phyloP scores from a whole-genome alignment of 345 rosid species.

The Aquilaria yunnanensis region DNA sequence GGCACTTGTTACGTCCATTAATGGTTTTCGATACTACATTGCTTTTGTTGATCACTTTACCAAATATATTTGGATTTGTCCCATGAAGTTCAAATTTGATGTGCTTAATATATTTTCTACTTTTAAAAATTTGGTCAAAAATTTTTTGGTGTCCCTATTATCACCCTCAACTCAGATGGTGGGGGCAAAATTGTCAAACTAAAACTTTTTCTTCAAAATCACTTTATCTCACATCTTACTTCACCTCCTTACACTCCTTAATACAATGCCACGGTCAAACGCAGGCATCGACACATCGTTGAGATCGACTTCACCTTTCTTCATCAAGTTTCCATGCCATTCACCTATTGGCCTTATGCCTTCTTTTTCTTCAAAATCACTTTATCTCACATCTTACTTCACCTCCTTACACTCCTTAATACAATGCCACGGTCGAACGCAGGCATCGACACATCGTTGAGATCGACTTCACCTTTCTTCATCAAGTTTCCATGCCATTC shows the following conservation, averaged over 20 bases:
- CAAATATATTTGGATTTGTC: not conserved
- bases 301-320: no score
- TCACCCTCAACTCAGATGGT: not conserved
- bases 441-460: no score
- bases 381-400: not conserved
- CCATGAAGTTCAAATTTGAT: not conserved
- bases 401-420: not conserved
- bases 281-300: no score
- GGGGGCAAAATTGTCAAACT: not conserved
- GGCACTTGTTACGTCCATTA: not conserved
- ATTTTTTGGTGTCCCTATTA: not conserved
- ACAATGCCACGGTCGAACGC: no score
- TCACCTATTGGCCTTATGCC: not conserved
- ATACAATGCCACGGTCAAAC: no score
- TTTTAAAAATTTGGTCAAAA: not conserved
- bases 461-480: no score
- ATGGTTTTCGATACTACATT: not conserved
- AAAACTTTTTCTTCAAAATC: rapidly evolving
- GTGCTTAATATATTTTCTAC: not conserved
- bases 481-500: no score
- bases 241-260: not conserved
- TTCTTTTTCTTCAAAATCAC: not conserved
- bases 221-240: not conserved
- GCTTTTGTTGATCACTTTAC: not conserved
- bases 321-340: no score